A percentile compares a stretch with the other conserved stretches of the same genome.
Conservation (phyloP, 257 asterid genomes). For the Galeopsis tetrahit region DNA sequence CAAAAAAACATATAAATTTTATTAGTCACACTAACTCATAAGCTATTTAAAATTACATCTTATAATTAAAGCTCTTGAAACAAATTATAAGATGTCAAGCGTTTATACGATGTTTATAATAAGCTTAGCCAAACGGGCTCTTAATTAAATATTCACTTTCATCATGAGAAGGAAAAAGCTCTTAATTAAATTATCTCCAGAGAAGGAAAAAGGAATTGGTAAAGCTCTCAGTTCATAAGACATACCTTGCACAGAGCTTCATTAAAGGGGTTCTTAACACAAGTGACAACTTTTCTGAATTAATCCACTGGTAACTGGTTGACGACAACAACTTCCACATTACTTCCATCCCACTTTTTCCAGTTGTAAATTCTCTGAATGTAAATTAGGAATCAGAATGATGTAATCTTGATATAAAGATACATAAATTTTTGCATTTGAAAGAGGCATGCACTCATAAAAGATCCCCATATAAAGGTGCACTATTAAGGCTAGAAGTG, state of each 20-base stretch:
- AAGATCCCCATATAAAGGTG: neutral
- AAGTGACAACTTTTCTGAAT: conserved; percentile 50
- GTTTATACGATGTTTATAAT: too few relatives aligned
- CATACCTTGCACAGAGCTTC: conserved; percentile 92
- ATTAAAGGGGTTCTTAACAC: conserved; percentile 63
- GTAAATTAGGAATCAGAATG: conserved; percentile 32
- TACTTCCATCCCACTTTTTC: conserved; percentile 71
- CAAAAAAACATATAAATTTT: too few relatives aligned
- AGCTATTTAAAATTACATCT: too few relatives aligned
- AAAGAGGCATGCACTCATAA: neutral
- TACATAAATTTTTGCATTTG: neutral
- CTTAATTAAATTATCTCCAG: neutral
- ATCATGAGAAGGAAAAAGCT: neutral
- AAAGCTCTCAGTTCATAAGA: conserved; percentile 14
- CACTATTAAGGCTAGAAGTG: neutral
- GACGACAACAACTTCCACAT: conserved; percentile 62
- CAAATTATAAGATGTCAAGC: too few relatives aligned
- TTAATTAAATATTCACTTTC: neutral
- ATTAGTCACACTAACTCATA: too few relatives aligned
- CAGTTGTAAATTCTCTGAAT: conserved; percentile 58
- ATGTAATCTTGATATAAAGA: conserved; percentile 23
- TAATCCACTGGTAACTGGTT: conserved; percentile 62
- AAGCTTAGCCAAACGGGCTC: too few relatives aligned
- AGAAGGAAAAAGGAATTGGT: neutral
- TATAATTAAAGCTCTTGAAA: too few relatives aligned